Evolutionary conservation across 2,329 filamentous ascomycete species (phyloP).

Genomic region (Apiospora pterosperma): DNA sequence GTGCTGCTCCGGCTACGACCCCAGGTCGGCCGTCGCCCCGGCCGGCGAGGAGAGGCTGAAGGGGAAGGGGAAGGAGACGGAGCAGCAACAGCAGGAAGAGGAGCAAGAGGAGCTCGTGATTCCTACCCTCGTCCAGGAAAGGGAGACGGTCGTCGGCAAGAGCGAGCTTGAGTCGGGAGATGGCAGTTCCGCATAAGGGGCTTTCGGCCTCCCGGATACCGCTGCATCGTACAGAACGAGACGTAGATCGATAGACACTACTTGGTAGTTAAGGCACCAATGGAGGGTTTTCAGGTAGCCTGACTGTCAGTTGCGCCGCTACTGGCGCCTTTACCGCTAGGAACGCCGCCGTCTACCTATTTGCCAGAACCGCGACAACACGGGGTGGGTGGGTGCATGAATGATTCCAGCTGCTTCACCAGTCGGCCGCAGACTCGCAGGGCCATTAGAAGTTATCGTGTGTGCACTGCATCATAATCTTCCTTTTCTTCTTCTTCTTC

Average conservation of each 20-base stretch:
- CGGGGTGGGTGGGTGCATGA: background rate
- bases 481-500: background rate
- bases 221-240: background rate
- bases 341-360: background rate
- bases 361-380: background rate
- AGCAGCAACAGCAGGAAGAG: background rate
- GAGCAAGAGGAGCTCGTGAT: background rate
- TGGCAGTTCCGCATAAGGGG: background rate
- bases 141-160: too few species aligned
- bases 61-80: background rate
- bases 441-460: too few species aligned
- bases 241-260: background rate
- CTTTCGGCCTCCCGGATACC: background rate
- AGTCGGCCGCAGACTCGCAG: background rate
- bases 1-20: background rate
- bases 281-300: background rate
- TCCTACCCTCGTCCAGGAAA: background rate
- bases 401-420: background rate
- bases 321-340: background rate
- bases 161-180: background rate
- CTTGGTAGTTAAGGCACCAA: background rate
- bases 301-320: background rate
- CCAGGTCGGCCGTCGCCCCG: background rate
- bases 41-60: background rate
- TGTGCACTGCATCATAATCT: too few species aligned